These are phyloP conservation scores for Themeda triandra DNA, from an alignment of 176 grass and related monocot species.

Conservation along the genomic window DNA sequence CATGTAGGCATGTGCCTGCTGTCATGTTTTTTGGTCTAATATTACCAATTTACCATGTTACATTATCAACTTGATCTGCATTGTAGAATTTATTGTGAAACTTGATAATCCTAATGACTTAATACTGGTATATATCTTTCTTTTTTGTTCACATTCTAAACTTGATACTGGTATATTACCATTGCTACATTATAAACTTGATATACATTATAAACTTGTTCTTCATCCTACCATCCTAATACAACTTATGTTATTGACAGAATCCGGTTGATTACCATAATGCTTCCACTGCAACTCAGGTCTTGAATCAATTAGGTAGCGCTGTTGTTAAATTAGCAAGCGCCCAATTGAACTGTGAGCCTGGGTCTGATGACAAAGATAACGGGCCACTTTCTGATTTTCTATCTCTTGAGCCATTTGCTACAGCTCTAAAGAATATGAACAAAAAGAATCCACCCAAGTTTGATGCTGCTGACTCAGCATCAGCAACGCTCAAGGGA, in stretches of 20 bases:
- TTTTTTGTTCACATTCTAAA: conserved; percentile 15
- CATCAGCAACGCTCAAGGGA: conserved; percentile 76
- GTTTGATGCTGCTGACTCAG: conserved; percentile 91
- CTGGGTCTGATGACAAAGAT: conserved; percentile 46
- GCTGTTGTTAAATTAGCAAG: conserved; percentile 72
- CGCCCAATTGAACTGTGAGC: conserved; percentile 36
- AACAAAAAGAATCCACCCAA: conserved; percentile 87
- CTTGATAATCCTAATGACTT: background rate
- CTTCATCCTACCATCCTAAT: conserved; percentile 23
- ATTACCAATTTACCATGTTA: background rate
- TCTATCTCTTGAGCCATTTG: conserved; percentile 85
- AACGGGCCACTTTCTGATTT: conserved; percentile 66
- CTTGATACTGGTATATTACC: no score
- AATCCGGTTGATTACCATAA: conserved; percentile 79
- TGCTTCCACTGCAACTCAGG: conserved; percentile 70
- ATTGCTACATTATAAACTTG: no score
- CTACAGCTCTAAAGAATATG: conserved; percentile 67
- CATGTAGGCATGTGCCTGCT: background rate
- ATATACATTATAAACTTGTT: no score
- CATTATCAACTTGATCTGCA: conserved; percentile 7
- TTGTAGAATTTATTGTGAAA: conserved; percentile 3
- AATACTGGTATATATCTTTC: background rate
- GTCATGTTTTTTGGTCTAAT: conserved; percentile 13
- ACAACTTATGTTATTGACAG: conserved; percentile 45
- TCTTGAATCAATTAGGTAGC: conserved; percentile 75